Base-by-base conservation (phyloP, 2,329 filamentous ascomycete genomes). In the Epichloe sp. region DNA sequence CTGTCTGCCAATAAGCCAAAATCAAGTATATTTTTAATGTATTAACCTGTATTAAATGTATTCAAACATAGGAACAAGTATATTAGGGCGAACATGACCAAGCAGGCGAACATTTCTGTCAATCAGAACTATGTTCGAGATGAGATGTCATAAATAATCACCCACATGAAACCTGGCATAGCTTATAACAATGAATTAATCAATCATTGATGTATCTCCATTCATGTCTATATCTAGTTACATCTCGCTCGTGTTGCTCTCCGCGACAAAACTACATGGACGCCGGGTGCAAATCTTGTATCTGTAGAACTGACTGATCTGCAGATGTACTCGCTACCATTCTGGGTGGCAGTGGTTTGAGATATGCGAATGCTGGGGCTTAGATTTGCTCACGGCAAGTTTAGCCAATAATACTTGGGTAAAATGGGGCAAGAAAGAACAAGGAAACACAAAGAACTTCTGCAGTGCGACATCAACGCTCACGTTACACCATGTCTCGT, bases 401-500 rank as follows among this genome's bases (percentile, higher is more conserved):
- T 10, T 14, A 7, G 31, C 34, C n/a, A 36, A 21, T 12, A 36
- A 46, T 35, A 46, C n/a, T 36, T 37, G 21, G 46, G 46, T 48
- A 17, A 48, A 48, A 21, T 48, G 12, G n/a, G 12, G 15, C 15
- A 34, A 44, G 14, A n/a, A 31, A 26, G 19, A 15, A 34, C 5
- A 38, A 37, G 6, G 14, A 7, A 38, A 31, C 26, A 31, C 26
- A 31, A 31, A 11, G 26, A 43, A 12, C 4, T 43, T 23, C 12
- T 11, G 21, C 21, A 26, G 19, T 14, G 12, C 8, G 5, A 31
- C 17, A 47, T 11, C 31, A n/a, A 8, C 40, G 19, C 12, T 42
- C n/a, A 8, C 12, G 36, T 35, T 43, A 51, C n/a, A 48, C 48
- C 21, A 51, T 42, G 8, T 48, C 48, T 34, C 44, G 48, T 42